Percentiles rank a stretch among this genome's conserved stretches.
Evolutionary conservation across 257 asterid species (phyloP).

Genomic region (Gentiana macrophylla): DNA sequence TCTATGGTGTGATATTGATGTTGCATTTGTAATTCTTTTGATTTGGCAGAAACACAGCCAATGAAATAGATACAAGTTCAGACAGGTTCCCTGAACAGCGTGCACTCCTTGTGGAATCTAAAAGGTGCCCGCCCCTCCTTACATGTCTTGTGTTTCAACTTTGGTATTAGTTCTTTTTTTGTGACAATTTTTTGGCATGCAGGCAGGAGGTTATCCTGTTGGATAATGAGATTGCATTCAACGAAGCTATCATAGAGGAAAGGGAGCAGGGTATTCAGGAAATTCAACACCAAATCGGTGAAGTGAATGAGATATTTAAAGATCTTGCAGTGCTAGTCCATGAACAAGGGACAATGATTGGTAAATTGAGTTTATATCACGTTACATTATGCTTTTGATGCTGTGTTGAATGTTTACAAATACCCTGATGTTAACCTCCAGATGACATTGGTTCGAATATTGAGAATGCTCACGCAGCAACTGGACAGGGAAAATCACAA

Average conservation of each 20-base stretch:
- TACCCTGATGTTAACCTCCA: conserved; percentile 10
- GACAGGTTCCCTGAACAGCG: conserved; percentile 47
- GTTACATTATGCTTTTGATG: not conserved
- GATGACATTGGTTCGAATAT: conserved; percentile 81
- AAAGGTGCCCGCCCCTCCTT: conserved; percentile 37
- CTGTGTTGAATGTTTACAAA: conserved; percentile 3
- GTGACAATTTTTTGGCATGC: conserved; percentile 18
- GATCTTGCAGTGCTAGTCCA: conserved; percentile 85
- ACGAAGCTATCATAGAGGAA: conserved; percentile 92
- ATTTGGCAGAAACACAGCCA: conserved; percentile 46
- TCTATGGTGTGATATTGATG: too few relatives aligned
- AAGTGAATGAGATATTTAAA: conserved; percentile 92
- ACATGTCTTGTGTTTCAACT: not conserved
- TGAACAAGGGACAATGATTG: conserved; percentile 92
- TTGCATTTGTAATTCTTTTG: too few relatives aligned
- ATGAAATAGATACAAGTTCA: conserved; percentile 39
- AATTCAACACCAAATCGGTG: conserved; percentile 89
- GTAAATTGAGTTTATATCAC: conserved; percentile 20
- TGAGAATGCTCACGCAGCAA: conserved; percentile 80
- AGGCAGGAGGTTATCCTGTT: conserved; percentile 75
- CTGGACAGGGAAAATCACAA: conserved; percentile 72
- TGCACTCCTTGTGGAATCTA: conserved; percentile 61
- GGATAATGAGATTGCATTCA: conserved; percentile 87
- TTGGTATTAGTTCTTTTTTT: conserved; percentile 3
- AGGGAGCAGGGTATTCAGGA: conserved; percentile 91